Percentiles rank a stretch among this genome's conserved stretches.
These are phyloP conservation scores for Beauveria pseudobassiana DNA, from an alignment of 2,329 filamentous ascomycete genomes.

Conservation along the genomic window DNA sequence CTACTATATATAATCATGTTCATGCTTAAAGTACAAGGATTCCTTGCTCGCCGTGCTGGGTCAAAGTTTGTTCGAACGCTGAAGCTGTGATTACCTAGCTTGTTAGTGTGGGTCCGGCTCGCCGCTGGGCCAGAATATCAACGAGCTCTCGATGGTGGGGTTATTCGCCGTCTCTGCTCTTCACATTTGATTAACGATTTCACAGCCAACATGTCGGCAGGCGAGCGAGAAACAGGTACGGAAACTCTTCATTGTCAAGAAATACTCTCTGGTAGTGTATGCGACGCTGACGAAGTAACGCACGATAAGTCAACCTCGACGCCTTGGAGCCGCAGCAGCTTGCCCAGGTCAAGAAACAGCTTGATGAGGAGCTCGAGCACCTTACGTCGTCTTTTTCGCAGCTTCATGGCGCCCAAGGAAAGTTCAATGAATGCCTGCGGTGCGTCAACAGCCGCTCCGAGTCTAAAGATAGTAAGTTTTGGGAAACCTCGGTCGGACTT, in stretches of 20 bases:
- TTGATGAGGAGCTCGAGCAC: conserved; percentile 93
- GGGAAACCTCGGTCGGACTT: neutral
- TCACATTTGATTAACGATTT: neutral
- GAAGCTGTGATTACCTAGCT: no score
- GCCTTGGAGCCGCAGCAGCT: conserved; percentile 79
- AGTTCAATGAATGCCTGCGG: conserved; percentile 83
- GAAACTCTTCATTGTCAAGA: neutral
- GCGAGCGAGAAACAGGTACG: conserved; percentile 9
- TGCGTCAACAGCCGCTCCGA: conserved; percentile 52
- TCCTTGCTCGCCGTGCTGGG: no score
- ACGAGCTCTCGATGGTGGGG: conserved; percentile 8
- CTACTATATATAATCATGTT: neutral
- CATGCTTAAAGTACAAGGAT: neutral
- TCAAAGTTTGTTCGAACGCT: neutral
- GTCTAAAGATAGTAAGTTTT: neutral
- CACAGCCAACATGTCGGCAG: conserved; percentile 7
- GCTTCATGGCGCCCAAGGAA: conserved; percentile 79
- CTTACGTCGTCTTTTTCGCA: conserved; percentile 85
- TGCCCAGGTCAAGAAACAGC: conserved; percentile 85
- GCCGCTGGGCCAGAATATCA: neutral
- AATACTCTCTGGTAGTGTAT: neutral
- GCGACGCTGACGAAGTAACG: neutral
- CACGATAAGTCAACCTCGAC: conserved; percentile 52
- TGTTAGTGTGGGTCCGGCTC: neutral
- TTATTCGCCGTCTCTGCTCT: neutral